Evolutionary conservation across 2,329 filamentous ascomycete genomes (phyloP), one percentile per base, ranked within the genome.

Genomic region (Fusarium buharicum): DNA sequence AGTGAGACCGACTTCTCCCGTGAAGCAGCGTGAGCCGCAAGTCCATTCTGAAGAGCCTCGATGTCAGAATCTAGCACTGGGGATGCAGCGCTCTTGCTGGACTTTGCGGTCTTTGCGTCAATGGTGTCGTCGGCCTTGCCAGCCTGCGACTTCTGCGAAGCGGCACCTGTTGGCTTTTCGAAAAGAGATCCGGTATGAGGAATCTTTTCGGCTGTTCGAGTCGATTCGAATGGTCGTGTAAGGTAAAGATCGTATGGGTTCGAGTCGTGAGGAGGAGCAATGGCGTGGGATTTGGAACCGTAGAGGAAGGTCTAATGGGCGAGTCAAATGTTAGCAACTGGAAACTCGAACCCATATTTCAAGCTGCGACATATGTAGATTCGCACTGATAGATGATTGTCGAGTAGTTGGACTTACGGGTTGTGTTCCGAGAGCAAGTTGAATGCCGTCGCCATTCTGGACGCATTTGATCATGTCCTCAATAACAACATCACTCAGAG

Each of bases 391-490:
- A 54, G 33, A 33, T 8, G n/a, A 20, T 7, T 38, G 17, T 48
- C 10, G 14, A 13, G 16, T 41, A 40, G 39, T 28, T 31, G 17
- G 50, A 81, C 86, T 81, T 84, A 89, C 86, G 33, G 86, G 86
- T 67, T 75, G 79, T 68, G 77, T 79, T 36, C 86, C 86, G 59
- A 89, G 74, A 6, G 83, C 81, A 67, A 89, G 76, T 68, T 85
- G 79, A 49, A 89, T 79, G 40, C 81, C 77, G 51, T 84, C 79
- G 46, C 84, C 85, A 76, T 81, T 79, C 68, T 83, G 82, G 34
- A 84, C 80, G 68, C 82, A 85, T 72, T 79, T 80, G 65, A 89
- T 87, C 82, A 89, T 84, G 60, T 85, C 80, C 71, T 87, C 84
- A 67, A 89, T 83, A 47, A 86, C 78, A 70, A 77, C 78, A 71